Percentiles rank a stretch among this genome's conserved stretches.
Evolutionary conservation across 495 filamentous ascomycete species (phyloP).

Genomic region (Xylaria intraflava): DNA sequence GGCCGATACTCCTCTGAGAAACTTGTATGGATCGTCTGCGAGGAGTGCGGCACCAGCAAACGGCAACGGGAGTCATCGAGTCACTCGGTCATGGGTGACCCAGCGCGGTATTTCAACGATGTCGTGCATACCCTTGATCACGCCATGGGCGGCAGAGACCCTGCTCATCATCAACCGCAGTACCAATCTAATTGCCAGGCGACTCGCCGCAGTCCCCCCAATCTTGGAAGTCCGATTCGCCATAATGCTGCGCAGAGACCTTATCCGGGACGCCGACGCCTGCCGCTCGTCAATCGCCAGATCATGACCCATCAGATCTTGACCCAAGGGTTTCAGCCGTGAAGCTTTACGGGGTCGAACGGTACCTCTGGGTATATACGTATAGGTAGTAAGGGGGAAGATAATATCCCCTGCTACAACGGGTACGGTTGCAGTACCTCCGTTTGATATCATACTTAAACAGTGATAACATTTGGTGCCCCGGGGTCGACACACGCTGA

Average conservation of each 20-base stretch:
- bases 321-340: slow-evolving; percentile 26
- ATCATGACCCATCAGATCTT: slow-evolving; percentile 29
- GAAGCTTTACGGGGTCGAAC: background rate
- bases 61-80: slow-evolving; percentile 19
- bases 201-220: slow-evolving; percentile 3
- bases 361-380: background rate
- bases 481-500: background rate
- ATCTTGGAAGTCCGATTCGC: slow-evolving; percentile 11
- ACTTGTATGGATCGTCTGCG: slow-evolving; percentile 28
- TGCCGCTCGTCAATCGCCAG: slow-evolving; percentile 25
- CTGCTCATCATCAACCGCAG: slow-evolving; percentile 6
- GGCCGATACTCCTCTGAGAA: slow-evolving; percentile 23
- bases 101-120: slow-evolving; percentile 27
- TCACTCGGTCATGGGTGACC: slow-evolving; percentile 18
- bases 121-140: slow-evolving; percentile 9
- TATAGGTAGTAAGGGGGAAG: background rate
- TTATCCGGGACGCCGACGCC: slow-evolving; percentile 22
- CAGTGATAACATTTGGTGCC: slow-evolving; percentile 5
- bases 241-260: slow-evolving; percentile 12
- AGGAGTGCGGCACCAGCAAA: slow-evolving; percentile 27
- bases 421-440: background rate
- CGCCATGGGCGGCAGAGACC: background rate
- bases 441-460: slow-evolving; percentile 1
- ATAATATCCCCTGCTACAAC: background rate
- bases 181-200: slow-evolving; percentile 1